A percentile compares a stretch with the other conserved stretches of the same genome.
phyloP scores from a whole-genome alignment of 1,284 basidiomycete genomes.

The Singerocomus inundabilis region DNA sequence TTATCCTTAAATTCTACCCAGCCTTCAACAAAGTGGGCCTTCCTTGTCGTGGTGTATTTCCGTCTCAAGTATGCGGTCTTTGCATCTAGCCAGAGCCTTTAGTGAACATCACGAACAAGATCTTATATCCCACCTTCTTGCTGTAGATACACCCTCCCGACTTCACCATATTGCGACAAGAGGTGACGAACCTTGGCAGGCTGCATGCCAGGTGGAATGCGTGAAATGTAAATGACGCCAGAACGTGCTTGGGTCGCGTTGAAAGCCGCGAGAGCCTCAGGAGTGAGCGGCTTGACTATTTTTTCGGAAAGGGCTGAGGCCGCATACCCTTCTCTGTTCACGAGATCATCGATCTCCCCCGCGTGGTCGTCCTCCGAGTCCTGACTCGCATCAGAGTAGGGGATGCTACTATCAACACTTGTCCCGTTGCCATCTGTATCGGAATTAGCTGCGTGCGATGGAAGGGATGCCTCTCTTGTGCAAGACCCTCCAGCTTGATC shows the following conservation, averaged over 20 bases:
- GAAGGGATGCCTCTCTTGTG: not conserved
- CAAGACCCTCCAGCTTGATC: not conserved
- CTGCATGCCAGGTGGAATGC: constrained; percentile 98
- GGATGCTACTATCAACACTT: not conserved
- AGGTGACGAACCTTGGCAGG: constrained; percentile 95
- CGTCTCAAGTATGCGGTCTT: constrained; percentile 74
- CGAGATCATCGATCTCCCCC: constrained; percentile 38
- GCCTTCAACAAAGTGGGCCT: constrained; percentile 88
- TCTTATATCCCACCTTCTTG: constrained; percentile 65
- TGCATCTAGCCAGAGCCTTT: constrained; percentile 50
- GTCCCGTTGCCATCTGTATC: not conserved
- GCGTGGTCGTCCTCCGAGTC: not conserved
- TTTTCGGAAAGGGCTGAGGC: constrained; percentile 43
- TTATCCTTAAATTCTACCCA: constrained; percentile 99
- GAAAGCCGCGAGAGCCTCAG: constrained; percentile 69
- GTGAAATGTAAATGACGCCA: constrained; percentile 92
- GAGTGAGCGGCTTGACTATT: constrained; percentile 66
- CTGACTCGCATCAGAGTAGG: constrained; percentile 3
- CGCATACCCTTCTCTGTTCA: constrained; percentile 58
- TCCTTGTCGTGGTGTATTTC: constrained; percentile 80
- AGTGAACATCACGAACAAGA: constrained; percentile 3
- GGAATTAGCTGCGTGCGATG: not conserved
- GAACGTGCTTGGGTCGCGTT: constrained; percentile 66
- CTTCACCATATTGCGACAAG: constrained; percentile 80
- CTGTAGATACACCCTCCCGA: constrained; percentile 86